These are phyloP conservation scores for Colletotrichum sp. DNA, from an alignment of 2,329 filamentous ascomycete genomes.

Conservation along the genomic window DNA sequence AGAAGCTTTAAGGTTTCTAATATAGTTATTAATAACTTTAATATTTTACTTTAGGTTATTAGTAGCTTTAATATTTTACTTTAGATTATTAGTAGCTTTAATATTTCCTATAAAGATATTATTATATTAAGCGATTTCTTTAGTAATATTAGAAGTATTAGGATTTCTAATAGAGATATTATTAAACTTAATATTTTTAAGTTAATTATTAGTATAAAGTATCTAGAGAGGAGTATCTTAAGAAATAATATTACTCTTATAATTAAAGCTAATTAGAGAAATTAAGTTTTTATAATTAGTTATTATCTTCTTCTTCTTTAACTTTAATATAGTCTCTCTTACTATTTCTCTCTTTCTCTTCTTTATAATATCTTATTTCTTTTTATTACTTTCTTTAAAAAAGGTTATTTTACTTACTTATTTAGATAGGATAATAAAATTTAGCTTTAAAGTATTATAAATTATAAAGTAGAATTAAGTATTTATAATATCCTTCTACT, in stretches of 20 bases:
- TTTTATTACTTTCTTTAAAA: neutral
- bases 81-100: neutral
- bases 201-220: neutral
- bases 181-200: neutral
- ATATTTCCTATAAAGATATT: neutral
- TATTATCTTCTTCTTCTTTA: neutral
- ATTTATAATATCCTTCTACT: neutral
- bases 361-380: neutral
- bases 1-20: neutral
- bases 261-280: neutral
- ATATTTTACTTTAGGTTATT: neutral
- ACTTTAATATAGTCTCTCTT: rapidly evolving
- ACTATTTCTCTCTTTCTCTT: neutral
- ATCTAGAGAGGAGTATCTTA: rapidly evolving
- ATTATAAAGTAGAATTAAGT: neutral
- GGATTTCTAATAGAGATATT: neutral
- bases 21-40: neutral
- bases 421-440: neutral
- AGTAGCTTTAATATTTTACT: neutral
- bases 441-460: neutral
- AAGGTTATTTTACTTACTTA: neutral
- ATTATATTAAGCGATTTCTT: neutral
- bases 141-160: neutral
- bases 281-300: neutral
- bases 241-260: neutral